These are phyloP conservation scores for Clausena lansium DNA, from an alignment of 345 rosid genomes.

Conservation along the genomic window DNA sequence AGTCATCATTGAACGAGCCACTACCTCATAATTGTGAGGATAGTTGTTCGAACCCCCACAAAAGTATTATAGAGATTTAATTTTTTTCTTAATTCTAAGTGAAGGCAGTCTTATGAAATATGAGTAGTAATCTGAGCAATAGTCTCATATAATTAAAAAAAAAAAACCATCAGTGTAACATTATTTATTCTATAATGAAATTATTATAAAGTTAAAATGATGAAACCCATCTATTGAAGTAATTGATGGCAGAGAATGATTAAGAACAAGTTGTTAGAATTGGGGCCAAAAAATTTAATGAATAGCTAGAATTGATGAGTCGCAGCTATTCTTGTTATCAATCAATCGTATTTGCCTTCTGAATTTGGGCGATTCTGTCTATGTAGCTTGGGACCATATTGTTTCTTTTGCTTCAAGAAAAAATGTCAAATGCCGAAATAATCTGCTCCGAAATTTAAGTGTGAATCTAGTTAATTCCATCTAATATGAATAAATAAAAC, in stretches of 20 bases:
- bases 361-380: not conserved
- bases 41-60: fast-evolving
- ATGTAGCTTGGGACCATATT: not conserved
- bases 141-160: too few relatives aligned
- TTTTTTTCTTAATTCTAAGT: fast-evolving
- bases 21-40: fast-evolving
- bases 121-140: too few relatives aligned
- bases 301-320: not conserved
- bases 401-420: too few relatives aligned
- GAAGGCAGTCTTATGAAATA: fast-evolving
- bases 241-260: not conserved
- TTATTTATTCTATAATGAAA: too few relatives aligned
- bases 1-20: too few relatives aligned
- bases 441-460: too few relatives aligned
- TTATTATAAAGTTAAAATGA: not conserved
- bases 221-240: not conserved
- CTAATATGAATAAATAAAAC: too few relatives aligned
- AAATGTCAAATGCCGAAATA: not conserved
- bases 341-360: not conserved
- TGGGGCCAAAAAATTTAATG: not conserved
- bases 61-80: too few relatives aligned
- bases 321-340: not conserved
- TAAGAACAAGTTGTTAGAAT: not conserved
- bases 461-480: too few relatives aligned
- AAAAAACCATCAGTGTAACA: too few relatives aligned